A percentile compares a stretch with the other conserved stretches of the same genome.
phyloP scores from a whole-genome alignment of 2,329 filamentous ascomycete species.

The Penicillium sp. region DNA sequence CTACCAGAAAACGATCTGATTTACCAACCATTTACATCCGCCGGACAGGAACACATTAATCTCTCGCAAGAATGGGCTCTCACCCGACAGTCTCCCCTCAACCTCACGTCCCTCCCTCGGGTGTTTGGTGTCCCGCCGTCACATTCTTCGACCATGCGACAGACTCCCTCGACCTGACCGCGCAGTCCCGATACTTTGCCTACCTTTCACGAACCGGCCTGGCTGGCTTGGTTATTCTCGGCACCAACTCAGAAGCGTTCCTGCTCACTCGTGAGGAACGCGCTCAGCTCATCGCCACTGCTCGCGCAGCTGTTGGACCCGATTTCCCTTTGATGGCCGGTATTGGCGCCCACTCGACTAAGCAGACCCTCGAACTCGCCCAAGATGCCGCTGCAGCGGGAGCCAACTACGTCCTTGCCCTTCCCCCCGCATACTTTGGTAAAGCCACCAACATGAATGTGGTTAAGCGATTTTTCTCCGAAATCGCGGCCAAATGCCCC shows the following conservation, averaged over 20 bases:
- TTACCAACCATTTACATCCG: no score
- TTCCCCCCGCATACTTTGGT: conserved; percentile 67
- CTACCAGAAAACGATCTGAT: neutral
- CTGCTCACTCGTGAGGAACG: conserved; percentile 62
- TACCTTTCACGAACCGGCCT: conserved; percentile 57
- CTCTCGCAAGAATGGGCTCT: conserved; percentile 17
- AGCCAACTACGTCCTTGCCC: conserved; percentile 64
- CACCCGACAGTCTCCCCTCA: conserved; percentile 9
- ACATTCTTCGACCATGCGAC: conserved; percentile 57
- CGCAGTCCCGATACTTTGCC: conserved; percentile 56
- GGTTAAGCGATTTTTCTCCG: conserved; percentile 61
- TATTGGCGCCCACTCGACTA: conserved; percentile 65
- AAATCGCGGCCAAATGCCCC: conserved; percentile 55
- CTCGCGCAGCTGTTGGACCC: conserved; percentile 55
- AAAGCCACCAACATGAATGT: conserved; percentile 62
- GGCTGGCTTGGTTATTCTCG: conserved; percentile 57
- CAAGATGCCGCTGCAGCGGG: conserved; percentile 62
- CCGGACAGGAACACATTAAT: neutral
- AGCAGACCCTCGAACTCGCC: conserved; percentile 63
- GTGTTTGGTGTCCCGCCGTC: conserved; percentile 57
- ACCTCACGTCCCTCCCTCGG: conserved; percentile 32
- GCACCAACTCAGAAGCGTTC: conserved; percentile 60
- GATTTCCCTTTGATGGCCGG: conserved; percentile 64
- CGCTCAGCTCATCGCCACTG: conserved; percentile 57
- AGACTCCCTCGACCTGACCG: conserved; percentile 53